phyloP scores from a whole-genome alignment of 768 basidiomycete genomes.

The Paxillus rubicundulus region DNA sequence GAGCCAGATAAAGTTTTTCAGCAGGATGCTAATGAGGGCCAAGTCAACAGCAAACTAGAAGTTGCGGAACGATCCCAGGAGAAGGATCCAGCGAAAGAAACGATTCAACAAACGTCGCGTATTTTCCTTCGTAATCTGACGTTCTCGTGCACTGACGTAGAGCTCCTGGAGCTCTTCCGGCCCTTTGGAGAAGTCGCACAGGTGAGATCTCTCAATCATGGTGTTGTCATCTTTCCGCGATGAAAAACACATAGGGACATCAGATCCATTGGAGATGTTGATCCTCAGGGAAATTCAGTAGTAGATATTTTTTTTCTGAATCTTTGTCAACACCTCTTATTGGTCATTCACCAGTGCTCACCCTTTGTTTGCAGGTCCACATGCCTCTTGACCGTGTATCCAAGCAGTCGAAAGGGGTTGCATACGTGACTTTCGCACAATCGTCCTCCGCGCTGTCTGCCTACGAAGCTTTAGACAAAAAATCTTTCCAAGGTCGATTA shows the following conservation, averaged over 20 bases:
- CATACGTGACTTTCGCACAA: conserved; percentile 52
- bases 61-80: neutral
- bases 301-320: conserved; percentile 46
- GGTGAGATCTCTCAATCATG: conserved; percentile 45
- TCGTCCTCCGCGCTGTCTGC: conserved; percentile 60
- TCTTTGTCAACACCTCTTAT: conserved; percentile 3
- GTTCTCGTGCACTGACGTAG: conserved; percentile 74
- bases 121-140: conserved; percentile 95
- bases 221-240: conserved; percentile 21
- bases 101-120: conserved; percentile 71
- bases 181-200: conserved; percentile 73
- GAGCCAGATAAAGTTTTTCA: conserved; percentile 54
- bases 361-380: conserved; percentile 44
- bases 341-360: neutral
- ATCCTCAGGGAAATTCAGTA: conserved; percentile 50
- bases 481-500: conserved; percentile 87
- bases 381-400: conserved; percentile 49
- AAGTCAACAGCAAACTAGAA: conserved; percentile 7
- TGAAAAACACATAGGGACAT: conserved; percentile 55
- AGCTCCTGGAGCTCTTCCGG: conserved; percentile 62
- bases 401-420: conserved; percentile 57
- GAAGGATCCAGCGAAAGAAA: conserved; percentile 38
- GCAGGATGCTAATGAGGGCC: conserved; percentile 60
- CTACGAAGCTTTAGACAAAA: conserved; percentile 74
- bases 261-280: conserved; percentile 48